Base-by-base conservation (phyloP, 352 stramenopile genomes). In the Pythium oligandrum region DNA sequence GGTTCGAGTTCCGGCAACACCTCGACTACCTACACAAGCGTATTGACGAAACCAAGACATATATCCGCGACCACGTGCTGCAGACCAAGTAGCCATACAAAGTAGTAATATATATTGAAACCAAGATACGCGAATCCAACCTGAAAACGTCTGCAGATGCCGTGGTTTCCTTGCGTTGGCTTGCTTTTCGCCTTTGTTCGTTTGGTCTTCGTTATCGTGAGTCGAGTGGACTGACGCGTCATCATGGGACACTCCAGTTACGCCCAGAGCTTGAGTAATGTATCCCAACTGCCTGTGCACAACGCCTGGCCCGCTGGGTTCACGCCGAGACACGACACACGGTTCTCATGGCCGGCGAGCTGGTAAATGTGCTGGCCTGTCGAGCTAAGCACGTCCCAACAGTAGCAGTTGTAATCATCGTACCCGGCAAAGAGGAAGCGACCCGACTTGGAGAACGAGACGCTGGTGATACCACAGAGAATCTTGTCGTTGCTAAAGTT, bases 261-360 rank as follows among this genome's bases (percentile, higher is more conserved):
- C 11, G 92, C 90, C 90, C 93, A 98, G 59, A 99, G 86, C 83
- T 99, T 98, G 58, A 99, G 84, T 60, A 98, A 76, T 51, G 94
- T 98, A 76, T 99, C 97, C 97, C 97, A 99, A 48, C 91, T 98
- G 55, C 97, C 96, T 59, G 97, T 99, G 76, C 95, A 98, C 3
- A 99, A 78, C 49, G 93, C 96, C 62, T 98, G 87, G 26, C 96
- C 96, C 35, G 87, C 83, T 3, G 91, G 85, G 70, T 98, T 98
- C 10, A 99, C 88, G 46, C 96, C 96, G 26, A 99, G 74, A 71
- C 96, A 99, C 50, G 92, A 98, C 33, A 99, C 93, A 39, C 97
- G 88, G 69, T 98, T 98, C 61, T 99, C 95, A 68, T 99, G 96
- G 40, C 91, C 94, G 6, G 80, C 80, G 26, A 98, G 74, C 51